These are phyloP conservation scores for Erysimum cheiranthoides DNA, from an alignment of 345 rosid genomes.

Conservation along the genomic window DNA sequence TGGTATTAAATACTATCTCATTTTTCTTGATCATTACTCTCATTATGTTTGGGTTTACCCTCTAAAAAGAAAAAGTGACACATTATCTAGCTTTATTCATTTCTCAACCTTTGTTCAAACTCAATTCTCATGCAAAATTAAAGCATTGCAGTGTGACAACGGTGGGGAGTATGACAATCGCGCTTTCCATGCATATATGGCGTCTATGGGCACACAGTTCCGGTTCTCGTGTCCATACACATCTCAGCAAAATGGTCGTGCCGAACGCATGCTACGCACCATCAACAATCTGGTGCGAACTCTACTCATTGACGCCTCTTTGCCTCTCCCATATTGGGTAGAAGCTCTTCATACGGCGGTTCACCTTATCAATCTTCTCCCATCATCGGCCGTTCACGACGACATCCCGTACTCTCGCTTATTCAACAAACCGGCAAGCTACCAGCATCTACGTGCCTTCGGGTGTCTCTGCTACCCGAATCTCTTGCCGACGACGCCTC, in stretches of 20 bases:
- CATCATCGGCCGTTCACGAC: neutral
- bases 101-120: neutral
- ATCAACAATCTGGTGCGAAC: neutral
- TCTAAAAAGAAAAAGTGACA: neutral
- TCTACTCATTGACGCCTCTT: neutral
- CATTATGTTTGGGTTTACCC: neutral
- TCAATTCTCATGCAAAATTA: neutral
- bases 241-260: neutral
- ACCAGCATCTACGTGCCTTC: neutral
- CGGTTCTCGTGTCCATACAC: neutral
- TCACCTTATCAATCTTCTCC: neutral
- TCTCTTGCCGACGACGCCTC: neutral
- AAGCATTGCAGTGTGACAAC: neutral
- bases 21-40: neutral
- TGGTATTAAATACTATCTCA: neutral
- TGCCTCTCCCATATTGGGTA: neutral
- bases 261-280: neutral
- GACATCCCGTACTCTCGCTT: neutral
- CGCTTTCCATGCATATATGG: neutral
- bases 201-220: accelerated
- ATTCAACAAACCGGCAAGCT: accelerated
- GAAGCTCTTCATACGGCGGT: neutral
- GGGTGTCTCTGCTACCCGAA: neutral
- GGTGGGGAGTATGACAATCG: neutral
- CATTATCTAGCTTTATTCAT: too few species aligned